These are phyloP conservation scores for Arctostaphylos glauca DNA, from an alignment of 148 eudicot genomes.

Conservation along the genomic window DNA sequence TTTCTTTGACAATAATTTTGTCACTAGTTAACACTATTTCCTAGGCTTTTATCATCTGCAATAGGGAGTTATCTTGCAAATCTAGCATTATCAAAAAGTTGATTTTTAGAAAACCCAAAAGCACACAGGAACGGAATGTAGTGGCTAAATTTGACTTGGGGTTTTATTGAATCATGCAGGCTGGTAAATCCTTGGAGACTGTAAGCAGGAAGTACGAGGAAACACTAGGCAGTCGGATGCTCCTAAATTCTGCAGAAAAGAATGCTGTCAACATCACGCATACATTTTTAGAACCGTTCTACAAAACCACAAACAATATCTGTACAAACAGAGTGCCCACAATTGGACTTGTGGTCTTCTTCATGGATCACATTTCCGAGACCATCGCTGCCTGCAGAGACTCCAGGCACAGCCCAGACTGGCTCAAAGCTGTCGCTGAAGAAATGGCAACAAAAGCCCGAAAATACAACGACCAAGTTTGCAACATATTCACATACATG, in stretches of 20 bases:
- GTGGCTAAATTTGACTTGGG: background rate
- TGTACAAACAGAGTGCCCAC: slow-evolving; percentile 62
- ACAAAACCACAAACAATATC: slow-evolving; percentile 71
- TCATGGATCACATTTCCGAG: slow-evolving; percentile 91
- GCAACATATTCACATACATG: slow-evolving; percentile 74
- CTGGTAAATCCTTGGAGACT: slow-evolving; percentile 68
- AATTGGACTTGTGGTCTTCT: slow-evolving; percentile 70
- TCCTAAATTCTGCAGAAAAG: slow-evolving; percentile 59
- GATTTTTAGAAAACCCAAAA: background rate
- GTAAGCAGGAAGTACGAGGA: slow-evolving; percentile 62
- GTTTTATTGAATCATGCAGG: slow-evolving; percentile 43
- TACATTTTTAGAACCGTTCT: slow-evolving; percentile 68
- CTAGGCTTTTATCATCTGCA: background rate
- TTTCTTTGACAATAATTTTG: background rate
- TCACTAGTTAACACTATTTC: background rate
- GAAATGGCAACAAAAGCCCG: slow-evolving; percentile 56
- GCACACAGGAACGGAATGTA: background rate
- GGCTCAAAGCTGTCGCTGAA: slow-evolving; percentile 64
- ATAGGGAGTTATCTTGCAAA: slow-evolving; percentile 3
- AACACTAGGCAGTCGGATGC: slow-evolving; percentile 48
- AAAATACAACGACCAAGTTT: slow-evolving; percentile 57
- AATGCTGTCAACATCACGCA: slow-evolving; percentile 57
- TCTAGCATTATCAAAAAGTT: background rate
- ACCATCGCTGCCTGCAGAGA: slow-evolving; percentile 61
- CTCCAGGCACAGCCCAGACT: slow-evolving; percentile 68